Evolutionary conservation across 2,329 filamentous ascomycete species (phyloP), one percentile per base, ranked within the genome.

Genomic region (Rasamsonia emersonii): DNA sequence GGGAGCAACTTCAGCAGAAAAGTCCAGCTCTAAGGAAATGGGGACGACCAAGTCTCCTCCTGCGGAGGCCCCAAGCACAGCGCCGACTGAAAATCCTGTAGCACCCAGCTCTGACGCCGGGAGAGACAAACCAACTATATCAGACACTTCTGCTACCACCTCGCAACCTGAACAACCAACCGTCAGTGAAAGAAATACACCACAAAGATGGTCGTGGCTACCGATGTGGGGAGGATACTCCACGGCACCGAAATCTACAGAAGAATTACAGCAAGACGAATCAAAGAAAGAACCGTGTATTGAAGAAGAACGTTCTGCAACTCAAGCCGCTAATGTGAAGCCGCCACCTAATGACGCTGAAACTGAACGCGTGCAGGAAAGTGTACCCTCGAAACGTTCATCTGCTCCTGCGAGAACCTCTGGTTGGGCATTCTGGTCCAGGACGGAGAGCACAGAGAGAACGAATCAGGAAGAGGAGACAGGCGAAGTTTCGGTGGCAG

Each of bases 381-480:
- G 37, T 33, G 35, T 32, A 24, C 44, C 28, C 34, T 37, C 33
- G 30, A 51, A 45, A 31, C 48, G 34, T 34, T 42, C 28, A 13
- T 44, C 33, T 39, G 51, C 31, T 27, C 44, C 38, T 17, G 21
- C 40, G 5, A 57, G 45, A 36, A 46, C 57, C 18, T 58, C 54
- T 18, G 54, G 55, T 3, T 64, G 60, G 60, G 54, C 58, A 5
- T 62, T 61, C 36, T 64, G 59, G 59, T 55, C 59, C 9, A 53
- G 49, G 38, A 20, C n/a, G 43, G 30, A 35, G 44, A 38, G 43
- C 33, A 25, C 42, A 39, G 30, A 33, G 49, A 18, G 40, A 10
- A 11, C 28, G 18, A 29, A 32, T 16, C 14, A 18, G 11, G 28
- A 32, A 19, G 28, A 24, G 16, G 33, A 38, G 19, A 21, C 32